These are phyloP conservation scores for Yarrowia osloensis DNA, from an alignment of 805 yeast genomes.

Conservation along the genomic window DNA sequence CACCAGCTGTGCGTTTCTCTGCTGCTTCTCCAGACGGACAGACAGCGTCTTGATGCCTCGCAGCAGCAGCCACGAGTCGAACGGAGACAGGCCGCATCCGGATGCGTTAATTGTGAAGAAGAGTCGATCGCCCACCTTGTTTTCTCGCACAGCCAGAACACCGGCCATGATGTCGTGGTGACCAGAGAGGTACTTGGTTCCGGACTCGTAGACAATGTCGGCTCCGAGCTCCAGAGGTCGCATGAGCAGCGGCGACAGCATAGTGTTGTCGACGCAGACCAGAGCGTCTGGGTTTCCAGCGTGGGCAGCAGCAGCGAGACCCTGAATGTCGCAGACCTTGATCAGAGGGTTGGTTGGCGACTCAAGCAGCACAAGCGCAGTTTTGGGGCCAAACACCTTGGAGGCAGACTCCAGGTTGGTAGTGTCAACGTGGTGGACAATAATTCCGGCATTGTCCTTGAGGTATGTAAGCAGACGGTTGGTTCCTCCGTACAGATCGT, in stretches of 20 bases:
- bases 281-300: conserved; percentile 62
- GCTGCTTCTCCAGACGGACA: conserved; percentile 84
- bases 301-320: conserved; percentile 68
- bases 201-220: conserved; percentile 91
- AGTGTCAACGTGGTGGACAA: conserved; percentile 78
- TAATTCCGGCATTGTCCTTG: conserved; percentile 61
- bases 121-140: conserved; percentile 64
- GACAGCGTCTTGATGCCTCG: conserved; percentile 89
- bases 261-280: conserved; percentile 92
- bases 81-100: conserved; percentile 90
- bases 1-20: conserved; percentile 70
- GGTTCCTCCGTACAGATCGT: conserved; percentile 93
- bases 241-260: conserved; percentile 91
- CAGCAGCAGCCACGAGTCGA: conserved; percentile 85
- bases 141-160: conserved; percentile 68
- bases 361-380: conserved; percentile 82
- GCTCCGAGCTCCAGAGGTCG: conserved; percentile 83
- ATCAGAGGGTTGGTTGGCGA: conserved; percentile 93
- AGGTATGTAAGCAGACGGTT: conserved; percentile 79
- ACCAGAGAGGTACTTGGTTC: conserved; percentile 89
- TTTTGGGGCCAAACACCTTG: conserved; percentile 55
- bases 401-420: conserved; percentile 65
- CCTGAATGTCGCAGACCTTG: conserved; percentile 77
- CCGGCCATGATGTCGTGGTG: conserved; percentile 99
- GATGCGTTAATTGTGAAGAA: conserved; percentile 83